Conservation (phyloP, 2,329 filamentous ascomycete species). For the Pleomassaria siparia region DNA sequence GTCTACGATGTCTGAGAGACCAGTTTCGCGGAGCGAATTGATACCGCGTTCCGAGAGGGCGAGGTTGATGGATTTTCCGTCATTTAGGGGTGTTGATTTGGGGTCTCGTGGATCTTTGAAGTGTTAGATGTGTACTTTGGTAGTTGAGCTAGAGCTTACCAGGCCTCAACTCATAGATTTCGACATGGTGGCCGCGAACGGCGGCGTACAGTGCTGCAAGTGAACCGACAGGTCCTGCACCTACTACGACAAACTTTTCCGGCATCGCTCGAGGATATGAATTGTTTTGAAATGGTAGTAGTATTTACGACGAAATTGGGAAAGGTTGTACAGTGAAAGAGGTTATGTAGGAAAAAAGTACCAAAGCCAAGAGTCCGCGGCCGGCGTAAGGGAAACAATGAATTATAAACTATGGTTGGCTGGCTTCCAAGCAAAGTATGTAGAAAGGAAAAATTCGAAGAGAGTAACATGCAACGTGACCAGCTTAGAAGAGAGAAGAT, state of each 20-base stretch:
- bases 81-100: constrained; percentile 82
- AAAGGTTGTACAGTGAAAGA: background rate
- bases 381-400: background rate
- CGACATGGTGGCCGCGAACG: constrained; percentile 81
- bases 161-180: constrained; percentile 89
- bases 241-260: constrained; percentile 80
- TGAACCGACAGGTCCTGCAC: constrained; percentile 90
- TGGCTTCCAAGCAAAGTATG: too few species aligned
- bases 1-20: constrained; percentile 67
- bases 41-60: constrained; percentile 93
- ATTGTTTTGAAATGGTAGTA: too few species aligned
- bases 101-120: constrained; percentile 81
- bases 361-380: constrained; percentile 1
- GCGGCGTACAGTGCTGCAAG: constrained; percentile 92
- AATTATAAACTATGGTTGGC: background rate
- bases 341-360: background rate
- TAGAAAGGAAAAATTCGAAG: background rate
- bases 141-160: constrained; percentile 58
- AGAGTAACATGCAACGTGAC: too few species aligned
- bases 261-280: constrained; percentile 25
- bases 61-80: constrained; percentile 97
- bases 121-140: background rate
- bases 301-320: background rate
- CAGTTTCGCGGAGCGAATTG: constrained; percentile 75
- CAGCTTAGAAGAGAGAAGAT: background rate